phyloP scores from a whole-genome alignment of 805 yeast species.

The Kluyveromyces starmeri region DNA sequence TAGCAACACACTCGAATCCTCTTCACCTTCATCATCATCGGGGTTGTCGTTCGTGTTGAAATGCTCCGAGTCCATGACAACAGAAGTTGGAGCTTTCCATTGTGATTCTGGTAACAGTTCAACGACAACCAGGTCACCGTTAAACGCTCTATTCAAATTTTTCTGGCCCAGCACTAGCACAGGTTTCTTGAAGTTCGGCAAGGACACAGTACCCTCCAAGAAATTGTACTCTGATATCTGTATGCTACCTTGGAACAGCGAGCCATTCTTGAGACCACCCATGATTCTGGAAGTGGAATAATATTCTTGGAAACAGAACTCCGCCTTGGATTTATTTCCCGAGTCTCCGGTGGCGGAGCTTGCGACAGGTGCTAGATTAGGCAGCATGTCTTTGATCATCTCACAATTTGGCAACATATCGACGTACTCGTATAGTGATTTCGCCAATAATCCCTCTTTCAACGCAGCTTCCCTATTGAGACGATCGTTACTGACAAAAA shows the following conservation, averaged over 20 bases:
- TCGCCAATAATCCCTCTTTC: constrained; percentile 43
- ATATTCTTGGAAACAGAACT: constrained; percentile 64
- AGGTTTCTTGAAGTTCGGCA: constrained; percentile 70
- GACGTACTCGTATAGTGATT: constrained; percentile 61
- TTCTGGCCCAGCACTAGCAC: constrained; percentile 74
- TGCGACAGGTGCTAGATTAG: constrained; percentile 37
- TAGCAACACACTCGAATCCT: constrained; percentile 37
- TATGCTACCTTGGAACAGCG: constrained; percentile 77
- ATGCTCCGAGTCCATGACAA: constrained; percentile 67
- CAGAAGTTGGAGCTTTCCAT: constrained; percentile 82
- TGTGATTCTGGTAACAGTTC: constrained; percentile 77
- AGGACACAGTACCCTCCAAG: constrained; percentile 74
- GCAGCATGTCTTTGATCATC: constrained; percentile 72
- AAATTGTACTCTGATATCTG: constrained; percentile 79
- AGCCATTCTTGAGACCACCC: constrained; percentile 86
- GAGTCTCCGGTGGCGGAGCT: constrained; percentile 13
- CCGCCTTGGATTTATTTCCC: constrained; percentile 29
- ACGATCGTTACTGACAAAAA: constrained; percentile 71
- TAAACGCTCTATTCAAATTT: constrained; percentile 81
- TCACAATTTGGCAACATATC: constrained; percentile 58
- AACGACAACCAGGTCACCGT: constrained; percentile 85
- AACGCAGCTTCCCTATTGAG: constrained; percentile 52
- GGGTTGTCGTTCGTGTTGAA: constrained; percentile 53
- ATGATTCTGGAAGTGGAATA: constrained; percentile 71
- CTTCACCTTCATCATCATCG: constrained; percentile 40